Conservation (phyloP, 1,284 basidiomycete species). For the Coniferiporia weirii region DNA sequence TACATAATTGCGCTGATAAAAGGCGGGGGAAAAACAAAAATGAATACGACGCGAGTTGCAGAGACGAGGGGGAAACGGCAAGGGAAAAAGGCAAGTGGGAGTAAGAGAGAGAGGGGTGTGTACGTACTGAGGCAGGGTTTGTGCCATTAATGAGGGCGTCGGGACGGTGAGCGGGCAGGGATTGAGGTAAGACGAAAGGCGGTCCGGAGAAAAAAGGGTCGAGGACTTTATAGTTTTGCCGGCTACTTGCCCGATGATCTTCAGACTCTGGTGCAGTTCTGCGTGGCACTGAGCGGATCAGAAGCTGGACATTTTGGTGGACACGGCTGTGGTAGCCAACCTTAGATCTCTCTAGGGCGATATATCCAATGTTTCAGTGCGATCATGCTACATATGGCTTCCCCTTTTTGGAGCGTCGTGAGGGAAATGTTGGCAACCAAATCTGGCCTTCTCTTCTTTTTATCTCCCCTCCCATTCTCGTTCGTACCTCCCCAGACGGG, state of each 20-base stretch:
- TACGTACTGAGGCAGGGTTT: conserved; percentile 17
- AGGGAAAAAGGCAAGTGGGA: neutral
- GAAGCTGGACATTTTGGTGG: neutral
- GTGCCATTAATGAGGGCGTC: conserved; percentile 9
- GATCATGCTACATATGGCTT: neutral
- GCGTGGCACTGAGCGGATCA: conserved; percentile 14
- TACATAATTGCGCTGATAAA: conserved; percentile 12
- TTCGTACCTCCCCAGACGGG: no score
- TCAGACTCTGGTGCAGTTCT: neutral
- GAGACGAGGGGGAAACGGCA: neutral
- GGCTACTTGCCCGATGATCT: neutral
- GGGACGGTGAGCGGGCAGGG: neutral
- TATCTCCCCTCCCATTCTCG: no score
- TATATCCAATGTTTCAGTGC: conserved; percentile 7
- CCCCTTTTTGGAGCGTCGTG: neutral
- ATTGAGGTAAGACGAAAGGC: conserved; percentile 3
- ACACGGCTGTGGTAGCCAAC: neutral
- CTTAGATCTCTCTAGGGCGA: neutral
- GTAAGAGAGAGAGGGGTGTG: neutral
- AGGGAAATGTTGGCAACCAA: neutral
- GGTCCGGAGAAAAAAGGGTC: neutral
- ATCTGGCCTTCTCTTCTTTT: neutral
- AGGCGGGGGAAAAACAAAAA: neutral
- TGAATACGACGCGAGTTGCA: no score
- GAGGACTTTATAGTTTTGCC: conserved; percentile 7